phyloP scores from a whole-genome alignment of 208 protist genomes.

The Leishmania martiniquensis region DNA sequence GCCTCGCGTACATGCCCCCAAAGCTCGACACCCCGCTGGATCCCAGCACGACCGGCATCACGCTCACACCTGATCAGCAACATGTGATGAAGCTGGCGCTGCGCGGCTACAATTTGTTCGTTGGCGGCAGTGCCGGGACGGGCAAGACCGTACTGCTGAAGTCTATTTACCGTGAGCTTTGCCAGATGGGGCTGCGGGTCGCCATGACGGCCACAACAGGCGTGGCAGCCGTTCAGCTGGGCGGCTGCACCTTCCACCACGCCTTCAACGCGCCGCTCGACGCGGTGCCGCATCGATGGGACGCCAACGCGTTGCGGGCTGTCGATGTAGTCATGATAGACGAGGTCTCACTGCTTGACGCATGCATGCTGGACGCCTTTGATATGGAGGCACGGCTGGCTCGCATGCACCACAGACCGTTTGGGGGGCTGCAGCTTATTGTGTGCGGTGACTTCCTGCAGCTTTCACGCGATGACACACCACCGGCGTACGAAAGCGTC shows the following conservation, averaged over 20 bases:
- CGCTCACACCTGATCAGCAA: constrained; percentile 77
- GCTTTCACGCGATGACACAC: constrained; percentile 55
- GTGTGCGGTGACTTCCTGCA: constrained; percentile 94
- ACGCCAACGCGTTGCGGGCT: constrained; percentile 73
- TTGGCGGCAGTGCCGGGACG: constrained; percentile 90
- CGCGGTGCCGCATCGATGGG: constrained; percentile 50
- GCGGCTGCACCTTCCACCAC: constrained; percentile 93
- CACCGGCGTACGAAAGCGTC: constrained; percentile 60
- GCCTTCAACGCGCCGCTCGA: constrained; percentile 74
- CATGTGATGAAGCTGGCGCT: constrained; percentile 64
- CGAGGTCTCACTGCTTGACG: constrained; percentile 90
- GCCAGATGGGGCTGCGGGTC: constrained; percentile 67
- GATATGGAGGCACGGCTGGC: constrained; percentile 82
- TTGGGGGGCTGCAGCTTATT: constrained; percentile 93
- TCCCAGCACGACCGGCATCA: constrained; percentile 27
- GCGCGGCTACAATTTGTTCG: constrained; percentile 75
- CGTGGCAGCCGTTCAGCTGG: constrained; percentile 88
- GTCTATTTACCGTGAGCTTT: constrained; percentile 67
- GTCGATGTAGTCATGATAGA: constrained; percentile 94
- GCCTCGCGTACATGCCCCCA: constrained; percentile 67
- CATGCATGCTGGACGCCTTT: constrained; percentile 83
- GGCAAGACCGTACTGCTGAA: constrained; percentile 92
- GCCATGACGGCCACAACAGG: constrained; percentile 91
- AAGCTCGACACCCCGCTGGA: constrained; percentile 77
- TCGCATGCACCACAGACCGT: constrained; percentile 60